These are phyloP conservation scores for Psilocybe cyanescens DNA, from an alignment of 768 basidiomycete species.

Conservation along the genomic window DNA sequence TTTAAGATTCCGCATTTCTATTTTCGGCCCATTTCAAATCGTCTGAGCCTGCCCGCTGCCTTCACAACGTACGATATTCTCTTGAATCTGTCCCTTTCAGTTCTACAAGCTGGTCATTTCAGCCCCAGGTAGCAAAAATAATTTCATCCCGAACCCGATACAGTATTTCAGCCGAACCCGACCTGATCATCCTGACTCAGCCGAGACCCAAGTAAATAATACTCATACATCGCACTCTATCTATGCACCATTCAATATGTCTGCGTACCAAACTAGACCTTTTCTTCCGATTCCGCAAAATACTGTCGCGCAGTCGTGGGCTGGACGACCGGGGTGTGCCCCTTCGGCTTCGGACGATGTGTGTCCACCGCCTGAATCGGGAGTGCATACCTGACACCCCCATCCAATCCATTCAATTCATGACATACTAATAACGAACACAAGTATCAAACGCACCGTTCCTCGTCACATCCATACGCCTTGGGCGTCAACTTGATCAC, in stretches of 20 bases:
- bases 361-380: slow-evolving; percentile 96
- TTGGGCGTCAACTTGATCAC: slow-evolving; percentile 98
- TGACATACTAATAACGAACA: too few species aligned
- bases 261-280: not conserved
- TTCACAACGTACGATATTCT: not conserved
- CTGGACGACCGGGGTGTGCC: slow-evolving; percentile 32
- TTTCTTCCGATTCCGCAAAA: slow-evolving; percentile 28
- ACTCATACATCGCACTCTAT: not conserved
- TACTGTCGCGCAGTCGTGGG: slow-evolving; percentile 47
- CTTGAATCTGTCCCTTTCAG: not conserved
- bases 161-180: not conserved
- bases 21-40: slow-evolving; percentile 1
- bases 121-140: not conserved
- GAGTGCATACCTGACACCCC: slow-evolving; percentile 68
- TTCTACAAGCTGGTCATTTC: not conserved
- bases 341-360: slow-evolving; percentile 70
- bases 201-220: too few species aligned
- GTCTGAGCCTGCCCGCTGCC: too few species aligned
- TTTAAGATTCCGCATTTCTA: slow-evolving; percentile 17
- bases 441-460: slow-evolving; percentile 54
- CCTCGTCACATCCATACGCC: slow-evolving; percentile 98
- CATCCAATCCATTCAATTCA: not conserved
- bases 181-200: not conserved
- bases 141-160: not conserved
- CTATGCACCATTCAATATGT: not conserved